Percentiles rank a stretch among this genome's conserved stretches.
phyloP scores from a whole-genome alignment of 2,329 filamentous ascomycete species.

The Tetracladium maxilliforme region DNA sequence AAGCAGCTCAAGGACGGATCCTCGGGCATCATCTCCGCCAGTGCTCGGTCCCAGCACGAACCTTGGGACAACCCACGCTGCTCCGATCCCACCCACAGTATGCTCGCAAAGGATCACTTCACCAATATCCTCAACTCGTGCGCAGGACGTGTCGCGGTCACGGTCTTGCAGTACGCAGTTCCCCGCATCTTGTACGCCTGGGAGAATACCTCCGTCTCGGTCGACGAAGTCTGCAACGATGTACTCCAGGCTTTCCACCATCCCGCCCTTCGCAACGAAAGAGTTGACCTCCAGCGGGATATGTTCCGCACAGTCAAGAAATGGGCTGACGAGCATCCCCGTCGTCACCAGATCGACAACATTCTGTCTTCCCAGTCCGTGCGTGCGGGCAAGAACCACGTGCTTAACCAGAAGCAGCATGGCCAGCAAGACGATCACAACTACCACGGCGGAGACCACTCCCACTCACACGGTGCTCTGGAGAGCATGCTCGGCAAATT shows the following conservation, averaged over 20 bases:
- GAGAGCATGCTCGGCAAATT: too few species aligned
- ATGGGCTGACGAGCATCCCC: constrained; percentile 61
- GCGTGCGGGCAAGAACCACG: constrained; percentile 70
- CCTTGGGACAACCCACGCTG: constrained; percentile 65
- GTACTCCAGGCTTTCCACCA: constrained; percentile 80
- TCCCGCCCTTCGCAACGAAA: constrained; percentile 63
- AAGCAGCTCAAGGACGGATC: constrained; percentile 77
- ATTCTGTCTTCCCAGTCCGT: constrained; percentile 77
- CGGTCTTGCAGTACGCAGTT: constrained; percentile 73
- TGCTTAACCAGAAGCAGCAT: too few species aligned
- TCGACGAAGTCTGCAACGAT: constrained; percentile 73
- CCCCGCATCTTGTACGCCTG: constrained; percentile 85
- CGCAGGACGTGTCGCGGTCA: constrained; percentile 58
- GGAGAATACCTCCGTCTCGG: constrained; percentile 73
- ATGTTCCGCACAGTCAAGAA: constrained; percentile 81
- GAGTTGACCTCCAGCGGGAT: constrained; percentile 63
- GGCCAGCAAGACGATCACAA: constrained; percentile 15
- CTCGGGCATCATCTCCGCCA: constrained; percentile 51
- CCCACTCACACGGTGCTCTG: constrained; percentile 14
- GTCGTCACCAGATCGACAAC: constrained; percentile 53
- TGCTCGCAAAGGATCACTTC: constrained; percentile 76
- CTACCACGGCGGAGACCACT: constrained; percentile 13
- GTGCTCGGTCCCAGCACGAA: constrained; percentile 61
- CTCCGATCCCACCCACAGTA: constrained; percentile 68
- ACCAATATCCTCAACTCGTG: constrained; percentile 66